phyloP scores from a whole-genome alignment of 208 protist species.

The Leishmania gerbilli region DNA sequence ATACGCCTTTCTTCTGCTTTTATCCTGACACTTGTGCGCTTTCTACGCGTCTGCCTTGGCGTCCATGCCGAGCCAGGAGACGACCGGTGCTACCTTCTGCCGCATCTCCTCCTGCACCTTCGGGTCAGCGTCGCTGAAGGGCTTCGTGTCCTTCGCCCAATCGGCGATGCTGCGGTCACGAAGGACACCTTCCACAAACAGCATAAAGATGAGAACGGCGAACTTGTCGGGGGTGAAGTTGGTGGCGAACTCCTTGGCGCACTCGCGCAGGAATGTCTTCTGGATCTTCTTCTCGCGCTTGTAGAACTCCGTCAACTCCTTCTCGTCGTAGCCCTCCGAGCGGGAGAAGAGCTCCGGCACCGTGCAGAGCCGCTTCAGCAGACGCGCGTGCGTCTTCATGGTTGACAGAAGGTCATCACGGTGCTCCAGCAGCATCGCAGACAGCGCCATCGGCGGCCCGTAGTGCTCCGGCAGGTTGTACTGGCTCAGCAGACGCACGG shows the following conservation, averaged over 20 bases:
- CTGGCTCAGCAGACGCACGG: conserved; percentile 64
- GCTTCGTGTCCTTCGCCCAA: conserved; percentile 43
- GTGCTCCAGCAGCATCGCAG: conserved; percentile 49
- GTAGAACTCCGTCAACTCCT: conserved; percentile 53
- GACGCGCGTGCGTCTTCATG: conserved; percentile 48
- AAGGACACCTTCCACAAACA: conserved; percentile 77
- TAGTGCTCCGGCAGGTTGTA: conserved; percentile 78
- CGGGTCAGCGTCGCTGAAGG: conserved; percentile 19
- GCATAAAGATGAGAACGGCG: conserved; percentile 70
- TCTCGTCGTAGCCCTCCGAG: conserved; percentile 54
- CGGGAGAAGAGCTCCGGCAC: conserved; percentile 51
- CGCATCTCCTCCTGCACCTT: conserved; percentile 47
- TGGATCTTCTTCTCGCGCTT: conserved; percentile 72
- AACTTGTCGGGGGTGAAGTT: conserved; percentile 58
- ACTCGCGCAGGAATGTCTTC: conserved; percentile 61
- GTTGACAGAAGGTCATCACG: conserved; percentile 47
- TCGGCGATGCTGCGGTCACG: conserved; percentile 52
- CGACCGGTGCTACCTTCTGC: conserved; percentile 44
- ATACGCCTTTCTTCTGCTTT: conserved; percentile 8
- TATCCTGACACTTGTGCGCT: neutral
- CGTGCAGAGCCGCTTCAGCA: conserved; percentile 68
- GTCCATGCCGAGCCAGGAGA: conserved; percentile 60
- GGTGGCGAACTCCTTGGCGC: conserved; percentile 40
- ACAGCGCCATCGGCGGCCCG: conserved; percentile 49
- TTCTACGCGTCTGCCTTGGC: conserved; percentile 19